Conservation (phyloP, 78 protist species). For the Isochrysis galbana region DNA sequence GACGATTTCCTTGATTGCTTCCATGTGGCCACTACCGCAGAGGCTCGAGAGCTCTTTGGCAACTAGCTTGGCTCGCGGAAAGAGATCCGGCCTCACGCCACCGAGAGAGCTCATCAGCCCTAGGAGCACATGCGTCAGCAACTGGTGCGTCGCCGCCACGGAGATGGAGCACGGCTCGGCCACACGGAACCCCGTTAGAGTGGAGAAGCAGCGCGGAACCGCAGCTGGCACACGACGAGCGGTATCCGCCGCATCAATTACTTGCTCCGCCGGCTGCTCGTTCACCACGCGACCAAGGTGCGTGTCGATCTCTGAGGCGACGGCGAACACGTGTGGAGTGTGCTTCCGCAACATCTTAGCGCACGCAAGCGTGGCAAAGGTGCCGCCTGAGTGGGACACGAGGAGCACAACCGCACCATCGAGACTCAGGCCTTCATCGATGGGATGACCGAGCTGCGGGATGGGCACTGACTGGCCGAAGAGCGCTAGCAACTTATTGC, state of each 20-base stretch:
- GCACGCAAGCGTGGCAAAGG: slow-evolving; percentile 9
- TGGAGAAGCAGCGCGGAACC: no score
- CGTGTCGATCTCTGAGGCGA: slow-evolving; percentile 18
- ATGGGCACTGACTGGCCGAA: slow-evolving; percentile 1
- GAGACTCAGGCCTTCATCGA: not conserved
- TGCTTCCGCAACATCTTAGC: not conserved
- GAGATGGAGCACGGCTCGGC: slow-evolving; percentile 6
- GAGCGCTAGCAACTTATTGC: slow-evolving; percentile 36
- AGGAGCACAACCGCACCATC: not conserved
- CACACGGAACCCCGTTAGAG: not conserved
- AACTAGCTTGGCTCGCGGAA: not conserved
- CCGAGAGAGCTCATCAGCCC: no score
- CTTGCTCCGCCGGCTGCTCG: not conserved
- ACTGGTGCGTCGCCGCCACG: not conserved
- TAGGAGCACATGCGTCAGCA: not conserved
- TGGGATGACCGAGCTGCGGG: not conserved
- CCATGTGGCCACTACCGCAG: not conserved
- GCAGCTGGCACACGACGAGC: not conserved
- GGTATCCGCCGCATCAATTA: not conserved
- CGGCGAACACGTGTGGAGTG: not conserved
- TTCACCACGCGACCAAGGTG: not conserved
- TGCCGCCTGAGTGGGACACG: slow-evolving; percentile 24
- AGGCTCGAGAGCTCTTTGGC: not conserved
- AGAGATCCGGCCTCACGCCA: not conserved
- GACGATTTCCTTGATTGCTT: not conserved